Evolutionary conservation across 257 asterid species (phyloP).

Genomic region (Solanum acaule): DNA sequence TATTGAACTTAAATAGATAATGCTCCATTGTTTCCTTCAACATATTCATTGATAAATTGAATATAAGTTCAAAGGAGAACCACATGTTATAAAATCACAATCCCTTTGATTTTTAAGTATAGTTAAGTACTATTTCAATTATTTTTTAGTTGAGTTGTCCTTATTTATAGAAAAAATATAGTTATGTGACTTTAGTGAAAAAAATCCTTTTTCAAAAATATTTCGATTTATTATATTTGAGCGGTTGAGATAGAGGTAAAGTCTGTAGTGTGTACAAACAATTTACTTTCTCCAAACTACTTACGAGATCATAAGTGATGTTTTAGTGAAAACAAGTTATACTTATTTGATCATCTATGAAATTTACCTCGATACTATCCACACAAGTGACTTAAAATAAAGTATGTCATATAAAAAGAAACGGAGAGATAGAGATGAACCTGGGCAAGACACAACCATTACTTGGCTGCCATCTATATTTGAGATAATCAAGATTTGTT

Average conservation of each 20-base stretch:
- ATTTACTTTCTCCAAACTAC: not conserved
- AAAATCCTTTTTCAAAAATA: not conserved
- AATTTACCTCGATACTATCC: not conserved
- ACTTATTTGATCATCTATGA: accelerated
- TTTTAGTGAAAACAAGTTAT: not conserved
- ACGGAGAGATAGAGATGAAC: slow-evolving; percentile 1
- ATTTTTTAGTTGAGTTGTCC: not conserved
- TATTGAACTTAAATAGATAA: not conserved
- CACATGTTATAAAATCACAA: not conserved
- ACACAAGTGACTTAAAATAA: not conserved
- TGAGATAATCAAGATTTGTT: slow-evolving; percentile 40
- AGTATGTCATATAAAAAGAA: too few species aligned
- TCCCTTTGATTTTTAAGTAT: not conserved
- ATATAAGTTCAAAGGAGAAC: not conserved
- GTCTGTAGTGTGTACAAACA: not conserved
- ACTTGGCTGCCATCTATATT: slow-evolving; percentile 62
- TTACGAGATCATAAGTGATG: not conserved
- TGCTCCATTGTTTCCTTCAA: not conserved
- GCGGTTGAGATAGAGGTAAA: too few species aligned
- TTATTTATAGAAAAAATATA: too few species aligned
- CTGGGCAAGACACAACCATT: slow-evolving; percentile 36
- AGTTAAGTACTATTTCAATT: not conserved
- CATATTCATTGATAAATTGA: not conserved
- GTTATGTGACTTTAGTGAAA: not conserved
- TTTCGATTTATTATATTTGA: not conserved